phyloP scores from a whole-genome alignment of 306 rosid species.

The Quercus robur region DNA sequence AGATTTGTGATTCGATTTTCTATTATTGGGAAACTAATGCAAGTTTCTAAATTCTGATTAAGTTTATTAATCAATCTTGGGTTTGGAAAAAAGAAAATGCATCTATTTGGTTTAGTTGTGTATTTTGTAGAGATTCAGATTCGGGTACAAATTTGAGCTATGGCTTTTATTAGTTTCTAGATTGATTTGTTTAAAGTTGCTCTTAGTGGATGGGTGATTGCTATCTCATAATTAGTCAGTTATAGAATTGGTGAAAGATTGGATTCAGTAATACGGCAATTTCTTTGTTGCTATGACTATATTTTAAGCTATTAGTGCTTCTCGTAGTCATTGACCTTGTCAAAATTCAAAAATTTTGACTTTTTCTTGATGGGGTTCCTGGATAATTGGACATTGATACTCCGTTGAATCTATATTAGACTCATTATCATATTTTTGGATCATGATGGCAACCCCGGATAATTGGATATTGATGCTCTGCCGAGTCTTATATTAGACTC shows the following conservation, averaged over 20 bases:
- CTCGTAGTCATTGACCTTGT: background rate
- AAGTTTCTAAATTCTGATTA: background rate
- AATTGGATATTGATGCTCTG: too few species aligned
- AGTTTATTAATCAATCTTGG: background rate
- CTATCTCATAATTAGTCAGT: background rate
- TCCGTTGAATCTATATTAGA: background rate
- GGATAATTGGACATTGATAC: background rate
- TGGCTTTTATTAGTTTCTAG: background rate
- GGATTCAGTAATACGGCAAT: background rate
- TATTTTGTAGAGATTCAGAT: background rate
- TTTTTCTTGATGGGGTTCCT: background rate
- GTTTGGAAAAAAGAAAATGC: background rate
- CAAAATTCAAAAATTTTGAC: background rate
- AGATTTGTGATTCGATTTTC: background rate
- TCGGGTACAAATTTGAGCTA: background rate
- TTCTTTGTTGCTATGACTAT: background rate
- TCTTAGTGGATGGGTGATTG: background rate
- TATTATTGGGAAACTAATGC: background rate
- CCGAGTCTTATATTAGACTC: too few species aligned
- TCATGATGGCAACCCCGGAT: too few species aligned
- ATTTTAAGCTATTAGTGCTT: background rate
- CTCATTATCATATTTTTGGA: background rate
- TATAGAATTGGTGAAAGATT: background rate
- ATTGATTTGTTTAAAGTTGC: background rate
- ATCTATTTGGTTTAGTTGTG: background rate